Percentiles rank a stretch among this genome's conserved stretches.
These are phyloP conservation scores for Lycium ferocissimum DNA, from an alignment of 257 asterid genomes.

Conservation along the genomic window DNA sequence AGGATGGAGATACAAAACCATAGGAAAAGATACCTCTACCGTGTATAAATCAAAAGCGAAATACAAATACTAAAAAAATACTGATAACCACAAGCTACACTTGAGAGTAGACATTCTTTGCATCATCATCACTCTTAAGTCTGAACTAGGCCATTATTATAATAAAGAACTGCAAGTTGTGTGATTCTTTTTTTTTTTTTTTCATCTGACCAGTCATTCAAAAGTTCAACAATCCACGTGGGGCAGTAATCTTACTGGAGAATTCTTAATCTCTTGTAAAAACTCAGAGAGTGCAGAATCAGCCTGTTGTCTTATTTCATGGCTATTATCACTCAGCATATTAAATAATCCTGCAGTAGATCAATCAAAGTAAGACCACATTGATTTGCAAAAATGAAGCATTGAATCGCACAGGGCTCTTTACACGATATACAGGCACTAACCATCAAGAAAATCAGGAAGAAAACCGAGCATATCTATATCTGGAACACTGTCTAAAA, in stretches of 20 bases:
- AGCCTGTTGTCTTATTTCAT: slow-evolving; percentile 98
- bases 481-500: slow-evolving; percentile 98
- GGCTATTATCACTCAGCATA: slow-evolving; percentile 98
- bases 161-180: slow-evolving; percentile 7
- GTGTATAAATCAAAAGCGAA: slow-evolving; percentile 9
- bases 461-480: slow-evolving; percentile 99
- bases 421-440: slow-evolving; percentile 38
- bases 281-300: slow-evolving; percentile 99
- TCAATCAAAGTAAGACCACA: slow-evolving; percentile 29
- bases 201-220: neutral
- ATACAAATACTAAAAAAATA: neutral
- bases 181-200: neutral
- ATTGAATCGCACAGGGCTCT: slow-evolving; percentile 15
- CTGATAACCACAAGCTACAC: slow-evolving; percentile 26
- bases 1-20: slow-evolving; percentile 24
- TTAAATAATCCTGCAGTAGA: slow-evolving; percentile 84
- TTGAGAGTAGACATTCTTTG: slow-evolving; percentile 7
- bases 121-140: neutral
- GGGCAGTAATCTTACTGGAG: slow-evolving; percentile 76
- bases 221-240: neutral
- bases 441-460: slow-evolving; percentile 99
- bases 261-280: slow-evolving; percentile 98
- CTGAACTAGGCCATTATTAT: slow-evolving; percentile 1
- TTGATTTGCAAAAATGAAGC: slow-evolving; percentile 30
- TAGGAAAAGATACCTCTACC: slow-evolving; percentile 8